A percentile compares a stretch with the other conserved stretches of the same genome.
phyloP scores from a whole-genome alignment of 371 early-diverging fungal species.

The Mortierella sp. region DNA sequence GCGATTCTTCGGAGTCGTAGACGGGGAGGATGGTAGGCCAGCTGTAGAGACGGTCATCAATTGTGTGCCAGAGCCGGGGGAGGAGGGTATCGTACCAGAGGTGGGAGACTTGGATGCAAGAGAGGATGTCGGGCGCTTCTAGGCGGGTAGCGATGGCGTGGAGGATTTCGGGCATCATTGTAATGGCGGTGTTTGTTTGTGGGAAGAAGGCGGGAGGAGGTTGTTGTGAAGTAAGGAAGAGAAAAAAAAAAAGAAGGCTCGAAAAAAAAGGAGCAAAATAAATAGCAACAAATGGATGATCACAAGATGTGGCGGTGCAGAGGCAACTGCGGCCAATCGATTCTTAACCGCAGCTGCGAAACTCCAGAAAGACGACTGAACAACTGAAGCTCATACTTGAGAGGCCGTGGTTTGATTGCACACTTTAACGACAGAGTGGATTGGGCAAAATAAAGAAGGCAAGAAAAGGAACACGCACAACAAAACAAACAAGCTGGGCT shows the following conservation, averaged over 20 bases:
- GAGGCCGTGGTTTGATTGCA: no score
- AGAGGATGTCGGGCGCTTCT: neutral
- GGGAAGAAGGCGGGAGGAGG: neutral
- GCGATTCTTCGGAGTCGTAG: constrained; percentile 1
- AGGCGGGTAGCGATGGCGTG: neutral
- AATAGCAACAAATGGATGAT: neutral
- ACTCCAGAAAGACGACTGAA: neutral
- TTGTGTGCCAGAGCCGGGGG: neutral
- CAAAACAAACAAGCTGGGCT: no score
- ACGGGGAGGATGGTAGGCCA: neutral
- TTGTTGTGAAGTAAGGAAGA: neutral
- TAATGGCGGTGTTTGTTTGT: neutral
- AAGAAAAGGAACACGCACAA: no score
- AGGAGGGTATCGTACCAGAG: neutral
- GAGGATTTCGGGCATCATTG: neutral
- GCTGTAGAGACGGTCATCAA: neutral
- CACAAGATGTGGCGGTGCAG: neutral
- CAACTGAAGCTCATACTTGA: no score
- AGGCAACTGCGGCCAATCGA: neutral
- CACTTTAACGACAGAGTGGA: no score
- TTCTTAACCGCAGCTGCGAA: neutral
- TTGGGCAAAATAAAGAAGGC: no score
- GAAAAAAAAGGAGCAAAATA: neutral
- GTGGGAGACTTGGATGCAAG: neutral
- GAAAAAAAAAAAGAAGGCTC: neutral